Conservation (phyloP, 192 early-diverging fungal genomes). For the Rhizoclosmatium sp. region DNA sequence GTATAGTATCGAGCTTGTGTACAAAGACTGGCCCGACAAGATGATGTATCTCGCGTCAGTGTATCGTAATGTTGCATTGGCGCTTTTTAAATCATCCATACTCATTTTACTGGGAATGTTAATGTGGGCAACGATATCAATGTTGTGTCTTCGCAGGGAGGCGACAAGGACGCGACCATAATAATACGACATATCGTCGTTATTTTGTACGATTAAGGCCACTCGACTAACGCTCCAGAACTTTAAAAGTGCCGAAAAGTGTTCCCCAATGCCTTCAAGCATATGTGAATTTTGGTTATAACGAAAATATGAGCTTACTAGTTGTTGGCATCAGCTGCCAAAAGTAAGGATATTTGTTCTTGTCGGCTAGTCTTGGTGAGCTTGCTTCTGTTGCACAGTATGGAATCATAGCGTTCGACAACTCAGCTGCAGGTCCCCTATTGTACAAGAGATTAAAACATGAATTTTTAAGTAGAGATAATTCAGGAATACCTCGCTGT, state of each 20-base stretch:
- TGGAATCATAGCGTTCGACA: neutral
- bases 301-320: no score
- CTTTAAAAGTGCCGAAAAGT: constrained; percentile 2
- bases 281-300: no score
- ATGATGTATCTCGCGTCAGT: neutral
- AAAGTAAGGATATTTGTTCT: neutral
- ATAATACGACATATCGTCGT: constrained; percentile 6
- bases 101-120: neutral
- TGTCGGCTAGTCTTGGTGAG: neutral
- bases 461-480: no score
- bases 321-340: neutral
- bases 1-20: neutral
- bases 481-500: no score
- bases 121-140: neutral
- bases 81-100: neutral
- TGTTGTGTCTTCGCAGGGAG: neutral
- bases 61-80: neutral
- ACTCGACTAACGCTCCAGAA: constrained; percentile 11
- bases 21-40: neutral
- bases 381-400: neutral
- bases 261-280: constrained; percentile 8
- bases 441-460: no score
- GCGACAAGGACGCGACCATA: neutral
- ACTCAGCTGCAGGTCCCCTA: neutral
- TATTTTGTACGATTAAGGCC: neutral